Percentiles rank a stretch among this genome's conserved stretches.
phyloP scores from a whole-genome alignment of 202 grass and related monocot genomes.

The Zoysia matrella region DNA sequence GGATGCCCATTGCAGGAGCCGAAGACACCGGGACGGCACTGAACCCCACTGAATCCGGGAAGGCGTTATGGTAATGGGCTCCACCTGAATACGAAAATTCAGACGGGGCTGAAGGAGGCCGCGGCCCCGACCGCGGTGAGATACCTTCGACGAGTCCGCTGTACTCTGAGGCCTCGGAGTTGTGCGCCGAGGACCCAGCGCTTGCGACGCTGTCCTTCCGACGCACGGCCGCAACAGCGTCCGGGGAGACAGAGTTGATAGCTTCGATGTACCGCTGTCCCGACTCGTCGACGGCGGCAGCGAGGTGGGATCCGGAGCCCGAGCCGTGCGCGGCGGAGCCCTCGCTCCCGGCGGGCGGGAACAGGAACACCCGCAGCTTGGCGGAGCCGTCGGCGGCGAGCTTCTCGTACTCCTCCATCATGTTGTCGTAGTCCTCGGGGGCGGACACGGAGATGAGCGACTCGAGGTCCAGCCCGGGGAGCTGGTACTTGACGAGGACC shows the following conservation, averaged over 20 bases:
- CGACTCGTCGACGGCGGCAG: slow-evolving; percentile 46
- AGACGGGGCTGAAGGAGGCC: slow-evolving; percentile 39
- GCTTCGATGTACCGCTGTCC: slow-evolving; percentile 77
- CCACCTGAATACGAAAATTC: slow-evolving; percentile 49
- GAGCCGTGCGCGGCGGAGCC: neutral
- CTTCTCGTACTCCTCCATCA: slow-evolving; percentile 93
- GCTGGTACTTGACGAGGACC: slow-evolving; percentile 76
- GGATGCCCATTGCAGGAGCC: slow-evolving; percentile 42
- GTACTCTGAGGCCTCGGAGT: slow-evolving; percentile 57
- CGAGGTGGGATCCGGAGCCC: slow-evolving; percentile 19
- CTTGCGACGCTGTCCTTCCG: slow-evolving; percentile 62
- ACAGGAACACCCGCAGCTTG: slow-evolving; percentile 86
- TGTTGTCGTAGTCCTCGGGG: slow-evolving; percentile 77
- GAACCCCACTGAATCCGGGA: slow-evolving; percentile 52
- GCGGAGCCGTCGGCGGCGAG: slow-evolving; percentile 74
- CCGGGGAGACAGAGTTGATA: slow-evolving; percentile 65
- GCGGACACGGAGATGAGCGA: slow-evolving; percentile 76
- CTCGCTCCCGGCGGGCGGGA: slow-evolving; percentile 57
- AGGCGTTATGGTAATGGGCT: slow-evolving; percentile 26
- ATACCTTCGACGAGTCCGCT: slow-evolving; percentile 50
- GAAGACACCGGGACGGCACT: slow-evolving; percentile 18
- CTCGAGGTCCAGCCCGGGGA: slow-evolving; percentile 89
- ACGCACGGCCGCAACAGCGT: slow-evolving; percentile 37
- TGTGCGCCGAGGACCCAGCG: slow-evolving; percentile 56
- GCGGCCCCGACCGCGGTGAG: slow-evolving; percentile 55